Evolutionary conservation across 225 moss, liverwort and hornwort species (phyloP).

Genomic region (Ulota crispa): DNA sequence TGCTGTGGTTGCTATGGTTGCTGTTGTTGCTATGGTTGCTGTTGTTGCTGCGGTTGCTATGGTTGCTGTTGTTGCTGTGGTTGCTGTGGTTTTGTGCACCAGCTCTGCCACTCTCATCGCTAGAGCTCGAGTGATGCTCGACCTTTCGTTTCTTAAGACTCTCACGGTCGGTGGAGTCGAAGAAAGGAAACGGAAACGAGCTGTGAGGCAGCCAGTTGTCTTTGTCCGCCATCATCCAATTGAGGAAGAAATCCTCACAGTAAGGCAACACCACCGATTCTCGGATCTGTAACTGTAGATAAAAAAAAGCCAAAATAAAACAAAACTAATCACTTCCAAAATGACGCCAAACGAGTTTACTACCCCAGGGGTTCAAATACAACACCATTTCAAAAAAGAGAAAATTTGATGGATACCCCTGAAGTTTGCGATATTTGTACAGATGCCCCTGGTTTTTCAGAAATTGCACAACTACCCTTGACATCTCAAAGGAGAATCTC

Average conservation of each 20-base stretch:
- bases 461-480: too few relatives aligned
- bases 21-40: neutral
- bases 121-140: constrained; percentile 34
- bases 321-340: too few relatives aligned
- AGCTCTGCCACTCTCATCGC: constrained; percentile 25
- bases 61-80: too few relatives aligned
- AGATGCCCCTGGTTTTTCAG: too few relatives aligned
- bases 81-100: neutral
- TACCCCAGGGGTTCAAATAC: too few relatives aligned
- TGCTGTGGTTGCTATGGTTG: too few relatives aligned
- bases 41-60: neutral
- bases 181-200: constrained; percentile 66
- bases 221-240: constrained; percentile 84
- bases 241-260: constrained; percentile 65
- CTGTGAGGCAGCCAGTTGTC: constrained; percentile 71
- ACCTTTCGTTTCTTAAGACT: neutral
- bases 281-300: constrained; percentile 67
- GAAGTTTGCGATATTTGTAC: too few relatives aligned
- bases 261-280: constrained; percentile 82
- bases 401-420: too few relatives aligned
- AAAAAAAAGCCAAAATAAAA: too few relatives aligned
- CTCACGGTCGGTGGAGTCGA: constrained; percentile 41
- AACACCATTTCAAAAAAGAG: too few relatives aligned
- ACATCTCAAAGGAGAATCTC: too few relatives aligned
- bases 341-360: too few relatives aligned